Conservation (phyloP, 345 rosid genomes). For the Citropsis articulata region DNA sequence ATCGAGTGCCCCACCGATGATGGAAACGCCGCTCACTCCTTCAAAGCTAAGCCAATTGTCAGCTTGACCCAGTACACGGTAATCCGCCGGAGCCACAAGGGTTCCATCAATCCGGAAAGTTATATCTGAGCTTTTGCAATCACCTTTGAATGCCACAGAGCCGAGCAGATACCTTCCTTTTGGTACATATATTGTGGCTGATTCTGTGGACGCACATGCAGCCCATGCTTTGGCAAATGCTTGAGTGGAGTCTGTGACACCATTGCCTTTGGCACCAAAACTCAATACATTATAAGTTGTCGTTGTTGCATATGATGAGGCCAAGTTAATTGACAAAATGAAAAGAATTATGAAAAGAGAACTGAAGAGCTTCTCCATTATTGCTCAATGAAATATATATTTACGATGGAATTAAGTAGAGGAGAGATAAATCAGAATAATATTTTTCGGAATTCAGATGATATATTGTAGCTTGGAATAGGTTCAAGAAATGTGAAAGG, state of each 20-base stretch:
- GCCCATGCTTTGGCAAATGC: constrained; percentile 19
- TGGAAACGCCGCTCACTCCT: constrained; percentile 12
- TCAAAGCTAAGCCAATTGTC: constrained; percentile 15
- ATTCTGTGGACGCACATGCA: constrained; percentile 7
- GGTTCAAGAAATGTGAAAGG: too few species aligned
- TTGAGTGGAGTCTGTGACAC: constrained; percentile 5
- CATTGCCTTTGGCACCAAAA: constrained; percentile 16
- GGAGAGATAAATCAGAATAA: too few species aligned
- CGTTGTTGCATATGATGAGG: not conserved
- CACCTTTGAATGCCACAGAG: not conserved
- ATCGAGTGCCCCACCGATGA: constrained; percentile 20
- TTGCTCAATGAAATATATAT: too few species aligned
- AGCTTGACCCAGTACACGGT: not conserved
- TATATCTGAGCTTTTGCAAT: constrained; percentile 6
- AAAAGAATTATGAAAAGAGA: not conserved
- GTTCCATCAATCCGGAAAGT: constrained; percentile 9
- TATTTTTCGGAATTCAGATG: too few species aligned
- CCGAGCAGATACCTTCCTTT: constrained; percentile 23
- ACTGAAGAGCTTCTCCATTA: too few species aligned
- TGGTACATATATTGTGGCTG: constrained; percentile 12
- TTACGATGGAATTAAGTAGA: too few species aligned
- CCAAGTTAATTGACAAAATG: not conserved
- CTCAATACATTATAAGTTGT: constrained; percentile 6
- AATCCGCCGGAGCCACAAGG: constrained; percentile 2
- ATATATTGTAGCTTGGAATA: too few species aligned